Evolutionary conservation across 345 rosid species (phyloP).

Genomic region (Murraya koenigii): DNA sequence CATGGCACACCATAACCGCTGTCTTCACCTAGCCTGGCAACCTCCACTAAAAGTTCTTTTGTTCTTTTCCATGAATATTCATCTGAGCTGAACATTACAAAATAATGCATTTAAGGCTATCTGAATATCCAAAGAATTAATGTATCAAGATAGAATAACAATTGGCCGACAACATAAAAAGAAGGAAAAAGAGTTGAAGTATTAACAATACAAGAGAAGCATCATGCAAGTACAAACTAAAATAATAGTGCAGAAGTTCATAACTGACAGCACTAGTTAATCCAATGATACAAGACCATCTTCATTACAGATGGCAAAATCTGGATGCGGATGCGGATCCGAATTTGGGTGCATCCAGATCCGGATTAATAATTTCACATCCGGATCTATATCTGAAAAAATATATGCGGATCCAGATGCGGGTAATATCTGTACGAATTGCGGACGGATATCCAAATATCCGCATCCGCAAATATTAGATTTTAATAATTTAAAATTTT

Average conservation of each 20-base stretch:
- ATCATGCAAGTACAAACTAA: background rate
- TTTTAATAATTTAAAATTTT: too few relatives aligned
- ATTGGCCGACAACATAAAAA: background rate
- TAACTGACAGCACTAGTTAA: background rate
- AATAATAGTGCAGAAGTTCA: background rate
- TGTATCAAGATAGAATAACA: background rate
- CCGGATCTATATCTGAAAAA: too few relatives aligned
- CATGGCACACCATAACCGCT: constrained; percentile 64
- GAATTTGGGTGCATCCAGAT: too few relatives aligned
- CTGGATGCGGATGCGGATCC: too few relatives aligned
- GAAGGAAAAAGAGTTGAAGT: background rate
- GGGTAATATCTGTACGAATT: too few relatives aligned
- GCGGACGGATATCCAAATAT: too few relatives aligned
- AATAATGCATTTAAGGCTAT: constrained; percentile 16
- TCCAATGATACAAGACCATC: background rate
- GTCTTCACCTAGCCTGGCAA: constrained; percentile 68
- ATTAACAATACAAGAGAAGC: background rate
- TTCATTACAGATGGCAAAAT: too few relatives aligned
- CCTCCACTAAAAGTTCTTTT: constrained; percentile 61
- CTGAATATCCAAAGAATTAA: background rate
- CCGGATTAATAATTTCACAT: too few relatives aligned
- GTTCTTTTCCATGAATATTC: constrained; percentile 75
- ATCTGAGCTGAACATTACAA: constrained; percentile 54
- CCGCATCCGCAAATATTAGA: too few relatives aligned
- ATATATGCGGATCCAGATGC: too few relatives aligned